Conservation (phyloP, 257 asterid genomes). For the Paulownia fortunei region DNA sequence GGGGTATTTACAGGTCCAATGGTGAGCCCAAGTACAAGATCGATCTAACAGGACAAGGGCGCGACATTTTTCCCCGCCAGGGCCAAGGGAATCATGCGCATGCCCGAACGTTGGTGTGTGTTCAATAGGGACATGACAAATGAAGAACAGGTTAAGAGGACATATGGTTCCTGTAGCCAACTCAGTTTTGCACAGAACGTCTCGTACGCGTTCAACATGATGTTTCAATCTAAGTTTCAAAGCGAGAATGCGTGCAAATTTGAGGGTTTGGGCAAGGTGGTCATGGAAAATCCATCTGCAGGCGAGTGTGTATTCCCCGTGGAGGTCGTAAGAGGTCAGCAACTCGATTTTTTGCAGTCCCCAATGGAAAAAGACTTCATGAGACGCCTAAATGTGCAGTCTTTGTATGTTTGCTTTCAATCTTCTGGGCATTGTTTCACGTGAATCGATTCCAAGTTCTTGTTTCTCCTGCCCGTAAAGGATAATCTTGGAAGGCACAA, state of each 20-base stretch:
- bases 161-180: too few relatives aligned
- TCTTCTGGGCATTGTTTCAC: not conserved
- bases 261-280: not conserved
- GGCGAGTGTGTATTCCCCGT: constrained; percentile 4
- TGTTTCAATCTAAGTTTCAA: not conserved
- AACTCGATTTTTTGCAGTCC: not conserved
- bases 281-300: not conserved
- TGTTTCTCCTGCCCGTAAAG: too few relatives aligned
- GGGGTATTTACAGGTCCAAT: constrained; percentile 49
- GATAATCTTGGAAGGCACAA: too few relatives aligned
- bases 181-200: too few relatives aligned
- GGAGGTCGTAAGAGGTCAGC: constrained; percentile 15
- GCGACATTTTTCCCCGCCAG: constrained; percentile 35
- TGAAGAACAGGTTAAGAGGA: too few relatives aligned
- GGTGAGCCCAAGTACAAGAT: constrained; percentile 50
- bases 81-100: constrained; percentile 39
- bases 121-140: too few relatives aligned
- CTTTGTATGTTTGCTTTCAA: not conserved
- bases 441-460: too few relatives aligned
- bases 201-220: not conserved
- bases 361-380: not conserved
- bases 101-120: constrained; percentile 49
- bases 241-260: not conserved
- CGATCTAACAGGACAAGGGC: constrained; percentile 45
- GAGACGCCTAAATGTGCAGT: not conserved